phyloP scores from a whole-genome alignment of 179 eudicot genomes.

The Camellia oleifera region DNA sequence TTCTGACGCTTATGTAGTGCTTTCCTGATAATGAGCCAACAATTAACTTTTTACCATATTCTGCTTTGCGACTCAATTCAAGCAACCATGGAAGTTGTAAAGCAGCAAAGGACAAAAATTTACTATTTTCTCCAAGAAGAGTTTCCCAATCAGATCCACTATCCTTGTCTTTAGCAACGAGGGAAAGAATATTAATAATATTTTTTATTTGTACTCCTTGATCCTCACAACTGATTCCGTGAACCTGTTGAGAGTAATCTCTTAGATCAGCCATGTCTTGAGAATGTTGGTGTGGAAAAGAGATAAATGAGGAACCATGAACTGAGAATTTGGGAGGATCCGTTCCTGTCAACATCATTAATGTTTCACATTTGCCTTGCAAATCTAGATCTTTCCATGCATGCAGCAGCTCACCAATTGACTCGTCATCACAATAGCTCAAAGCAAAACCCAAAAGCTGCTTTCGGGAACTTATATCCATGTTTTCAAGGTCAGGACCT shows the following conservation, averaged over 20 bases:
- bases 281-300: slow-evolving; percentile 27
- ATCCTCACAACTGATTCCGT: slow-evolving; percentile 32
- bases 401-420: slow-evolving; percentile 81
- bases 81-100: slow-evolving; percentile 91
- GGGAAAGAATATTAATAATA: slow-evolving; percentile 45
- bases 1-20: slow-evolving; percentile 48
- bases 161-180: slow-evolving; percentile 58
- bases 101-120: slow-evolving; percentile 67
- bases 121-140: slow-evolving; percentile 59
- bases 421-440: slow-evolving; percentile 97
- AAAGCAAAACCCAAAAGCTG: slow-evolving; percentile 90
- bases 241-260: slow-evolving; percentile 36
- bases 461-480: slow-evolving; percentile 73
- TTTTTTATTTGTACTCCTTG: slow-evolving; percentile 44
- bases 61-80: slow-evolving; percentile 54
- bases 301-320: slow-evolving; percentile 31
- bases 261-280: slow-evolving; percentile 29
- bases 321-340: slow-evolving; percentile 43
- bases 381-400: slow-evolving; percentile 96
- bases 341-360: slow-evolving; percentile 57
- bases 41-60: slow-evolving; percentile 46
- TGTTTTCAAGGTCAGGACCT: slow-evolving; percentile 83
- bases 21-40: slow-evolving; percentile 39
- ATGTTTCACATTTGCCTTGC: slow-evolving; percentile 70
- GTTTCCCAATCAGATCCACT: slow-evolving; percentile 62